These are phyloP conservation scores for Groenewaldozyma auringiensis DNA, from an alignment of 1,139 yeast genomes.

Conservation along the genomic window DNA sequence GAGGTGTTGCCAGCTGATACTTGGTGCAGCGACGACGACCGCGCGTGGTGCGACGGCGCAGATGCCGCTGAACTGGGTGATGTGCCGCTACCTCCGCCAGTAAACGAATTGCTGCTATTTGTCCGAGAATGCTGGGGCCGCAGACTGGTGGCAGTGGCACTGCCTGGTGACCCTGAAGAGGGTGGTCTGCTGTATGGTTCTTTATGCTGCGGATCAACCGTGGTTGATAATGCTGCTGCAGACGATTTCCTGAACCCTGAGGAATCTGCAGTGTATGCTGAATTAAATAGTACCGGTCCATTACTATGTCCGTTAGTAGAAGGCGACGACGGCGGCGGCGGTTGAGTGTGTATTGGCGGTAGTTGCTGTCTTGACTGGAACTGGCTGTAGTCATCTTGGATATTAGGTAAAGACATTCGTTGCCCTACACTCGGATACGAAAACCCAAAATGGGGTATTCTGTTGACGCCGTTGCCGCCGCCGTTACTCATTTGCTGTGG, in stretches of 20 bases:
- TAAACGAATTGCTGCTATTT: not conserved
- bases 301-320: not conserved
- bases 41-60: too few species aligned
- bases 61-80: not conserved
- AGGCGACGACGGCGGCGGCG: slow-evolving; percentile 8
- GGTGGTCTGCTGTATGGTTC: slow-evolving; percentile 8
- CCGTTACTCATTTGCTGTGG: not conserved
- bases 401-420: slow-evolving; percentile 26
- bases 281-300: slow-evolving; percentile 21
- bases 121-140: not conserved
- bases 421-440: slow-evolving; percentile 18
- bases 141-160: slow-evolving; percentile 2
- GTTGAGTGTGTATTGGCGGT: slow-evolving; percentile 5
- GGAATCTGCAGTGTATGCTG: slow-evolving; percentile 28
- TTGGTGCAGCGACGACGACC: slow-evolving; percentile 10
- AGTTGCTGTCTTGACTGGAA: not conserved
- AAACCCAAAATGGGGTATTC: slow-evolving; percentile 5
- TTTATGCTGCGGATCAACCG: slow-evolving; percentile 23
- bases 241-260: slow-evolving; percentile 26
- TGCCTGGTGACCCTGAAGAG: slow-evolving; percentile 4
- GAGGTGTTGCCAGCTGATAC: not conserved
- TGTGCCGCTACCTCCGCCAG: not conserved
- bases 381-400: slow-evolving; percentile 13
- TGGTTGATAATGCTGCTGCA: slow-evolving; percentile 15
- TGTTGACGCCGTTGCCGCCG: slow-evolving; percentile 1